Evolutionary conservation across 2,329 filamentous ascomycete genomes (phyloP), one percentile per base, ranked within the genome.

Genomic region (Colletotrichum ledebouriae): DNA sequence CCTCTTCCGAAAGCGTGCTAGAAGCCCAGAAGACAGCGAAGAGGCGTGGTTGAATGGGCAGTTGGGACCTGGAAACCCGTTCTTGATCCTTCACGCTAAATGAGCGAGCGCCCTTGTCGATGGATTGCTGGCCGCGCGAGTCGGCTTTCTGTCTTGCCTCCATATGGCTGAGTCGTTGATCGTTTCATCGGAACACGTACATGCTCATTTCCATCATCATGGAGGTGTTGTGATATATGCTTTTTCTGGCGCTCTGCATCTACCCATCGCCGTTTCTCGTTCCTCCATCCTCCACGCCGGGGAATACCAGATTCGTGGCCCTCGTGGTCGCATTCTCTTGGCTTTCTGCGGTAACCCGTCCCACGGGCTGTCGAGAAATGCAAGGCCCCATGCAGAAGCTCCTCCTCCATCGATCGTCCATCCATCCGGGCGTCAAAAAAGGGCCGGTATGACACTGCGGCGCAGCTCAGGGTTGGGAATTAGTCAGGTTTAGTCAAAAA

Each of bases 11-110:
- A 67, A 58, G 22, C 64, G 59, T 53, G 15, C 53, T 58, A 9
- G 58, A 52, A 17, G 17, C 11, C 53, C 53, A 9, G 58, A 50
- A 42, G 20, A 15, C 50, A 15, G 39, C 33, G 17, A 57, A 50
- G 59, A 67, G 37, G 52, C 64, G 59, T 67, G 50, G 50, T 46
- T 39, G 61, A 42, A 59, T 63, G 42, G 42, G 33, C 25, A n/a
- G 22, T 41, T 44, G 42, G 50, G 20, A 62, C 53, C 59, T 55
- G 46, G 46, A 63, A 46, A 46, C 37, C 62, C 37, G 57, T 63
- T 42, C 46, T 59, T 17, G 50, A 53, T 47, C 59, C 52, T 63
- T 63, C 12, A 53, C 64, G 39, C 64, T 53, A 67, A 47, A 41
- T 41, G 46, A 39, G 29, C 29, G 46, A 39, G 29, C 29, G 37